These are phyloP conservation scores for Talaromyces sp. DNA, from an alignment of 2,329 filamentous ascomycete species.

Conservation along the genomic window DNA sequence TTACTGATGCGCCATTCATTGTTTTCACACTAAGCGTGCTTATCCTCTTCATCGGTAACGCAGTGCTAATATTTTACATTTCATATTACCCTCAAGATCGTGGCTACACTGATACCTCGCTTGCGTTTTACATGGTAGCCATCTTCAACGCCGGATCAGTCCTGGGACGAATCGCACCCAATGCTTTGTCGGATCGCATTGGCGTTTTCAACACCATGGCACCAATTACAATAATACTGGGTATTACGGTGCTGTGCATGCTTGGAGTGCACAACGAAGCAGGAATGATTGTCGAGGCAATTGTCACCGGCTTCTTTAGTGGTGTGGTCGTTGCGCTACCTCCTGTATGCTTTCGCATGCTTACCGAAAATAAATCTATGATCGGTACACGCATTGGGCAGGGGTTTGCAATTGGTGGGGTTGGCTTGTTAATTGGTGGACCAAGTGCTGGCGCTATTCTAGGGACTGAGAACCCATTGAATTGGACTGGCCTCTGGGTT, in stretches of 20 bases:
- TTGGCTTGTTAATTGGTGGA: slow-evolving; percentile 49
- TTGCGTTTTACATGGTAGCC: slow-evolving; percentile 65
- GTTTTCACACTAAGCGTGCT: slow-evolving; percentile 52
- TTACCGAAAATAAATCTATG: slow-evolving; percentile 42
- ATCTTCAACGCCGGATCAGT: slow-evolving; percentile 64
- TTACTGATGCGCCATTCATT: slow-evolving; percentile 47
- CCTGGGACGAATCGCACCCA: slow-evolving; percentile 57
- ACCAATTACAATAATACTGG: slow-evolving; percentile 31
- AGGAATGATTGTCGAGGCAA: slow-evolving; percentile 27
- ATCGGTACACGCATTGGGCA: slow-evolving; percentile 56
- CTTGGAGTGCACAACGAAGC: slow-evolving; percentile 24
- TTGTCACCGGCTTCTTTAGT: slow-evolving; percentile 42
- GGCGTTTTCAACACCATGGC: slow-evolving; percentile 48
- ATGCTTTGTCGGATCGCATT: slow-evolving; percentile 49
- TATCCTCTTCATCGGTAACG: slow-evolving; percentile 59
- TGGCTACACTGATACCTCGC: slow-evolving; percentile 44
- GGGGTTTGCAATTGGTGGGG: slow-evolving; percentile 44
- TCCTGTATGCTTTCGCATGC: slow-evolving; percentile 26
- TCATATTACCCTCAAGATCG: slow-evolving; percentile 43
- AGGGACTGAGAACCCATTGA: slow-evolving; percentile 25
- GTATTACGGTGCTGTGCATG: slow-evolving; percentile 20
- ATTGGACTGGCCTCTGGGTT: slow-evolving; percentile 38
- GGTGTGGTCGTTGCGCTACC: slow-evolving; percentile 40
- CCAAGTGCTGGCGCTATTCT: slow-evolving; percentile 50
- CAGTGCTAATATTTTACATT: slow-evolving; percentile 46